phyloP scores from a whole-genome alignment of 441 rosid genomes.

The Pelargonium citronellum region DNA sequence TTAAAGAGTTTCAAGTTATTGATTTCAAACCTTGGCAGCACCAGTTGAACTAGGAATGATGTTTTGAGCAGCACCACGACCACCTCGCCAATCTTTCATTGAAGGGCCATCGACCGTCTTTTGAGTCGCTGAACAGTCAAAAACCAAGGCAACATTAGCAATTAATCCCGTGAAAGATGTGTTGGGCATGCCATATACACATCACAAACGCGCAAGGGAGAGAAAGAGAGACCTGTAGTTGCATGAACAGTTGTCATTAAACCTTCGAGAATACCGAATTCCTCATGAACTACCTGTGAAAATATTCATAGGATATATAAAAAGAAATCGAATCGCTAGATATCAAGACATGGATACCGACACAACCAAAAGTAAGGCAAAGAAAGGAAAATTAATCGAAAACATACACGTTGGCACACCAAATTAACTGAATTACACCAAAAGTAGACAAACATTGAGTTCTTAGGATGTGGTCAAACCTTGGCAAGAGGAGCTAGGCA shows the following conservation, averaged over 20 bases:
- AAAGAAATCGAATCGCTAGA: neutral
- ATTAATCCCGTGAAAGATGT: neutral
- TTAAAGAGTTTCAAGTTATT: neutral
- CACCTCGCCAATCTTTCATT: conserved; percentile 99
- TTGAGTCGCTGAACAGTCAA: conserved; percentile 67
- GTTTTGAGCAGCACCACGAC: conserved; percentile 95
- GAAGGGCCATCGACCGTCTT: conserved; percentile 98
- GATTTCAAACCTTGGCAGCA: conserved; percentile 75
- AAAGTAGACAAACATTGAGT: conserved; percentile 8
- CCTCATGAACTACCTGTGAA: conserved; percentile 88
- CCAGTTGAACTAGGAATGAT: conserved; percentile 99
- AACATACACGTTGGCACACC: no score
- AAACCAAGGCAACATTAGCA: conserved; percentile 18
- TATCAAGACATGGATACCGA: neutral
- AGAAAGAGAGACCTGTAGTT: conserved; percentile 62
- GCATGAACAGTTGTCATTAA: conserved; percentile 99
- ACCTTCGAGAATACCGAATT: conserved; percentile 91
- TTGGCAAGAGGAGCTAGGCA: conserved; percentile 99
- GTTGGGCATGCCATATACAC: neutral
- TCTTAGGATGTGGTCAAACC: conserved; percentile 38
- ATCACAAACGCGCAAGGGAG: conserved; percentile 10
- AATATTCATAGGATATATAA: neutral
- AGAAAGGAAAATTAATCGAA: neutral
- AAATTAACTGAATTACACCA: neutral
- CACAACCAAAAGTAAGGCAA: neutral